phyloP scores from a whole-genome alignment of 495 filamentous ascomycete genomes.

The Chaetomium fimeti region DNA sequence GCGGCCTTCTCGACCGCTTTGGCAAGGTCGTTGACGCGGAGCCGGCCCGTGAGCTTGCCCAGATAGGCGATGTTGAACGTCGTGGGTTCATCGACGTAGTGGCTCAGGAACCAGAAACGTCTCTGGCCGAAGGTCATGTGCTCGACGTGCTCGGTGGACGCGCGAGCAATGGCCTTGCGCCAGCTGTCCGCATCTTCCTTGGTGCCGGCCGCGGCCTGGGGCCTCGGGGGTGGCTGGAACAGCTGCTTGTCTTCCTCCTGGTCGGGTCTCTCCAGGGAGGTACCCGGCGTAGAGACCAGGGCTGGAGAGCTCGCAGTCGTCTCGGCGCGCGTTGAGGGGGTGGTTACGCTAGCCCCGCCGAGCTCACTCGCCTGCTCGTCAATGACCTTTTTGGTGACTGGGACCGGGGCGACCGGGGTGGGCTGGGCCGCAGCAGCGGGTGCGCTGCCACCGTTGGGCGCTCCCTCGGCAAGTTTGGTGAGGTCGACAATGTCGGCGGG shows the following conservation, averaged over 20 bases:
- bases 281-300: background rate
- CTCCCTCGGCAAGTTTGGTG: background rate
- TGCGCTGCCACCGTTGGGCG: background rate
- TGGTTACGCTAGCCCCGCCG: background rate
- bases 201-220: background rate
- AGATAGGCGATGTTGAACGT: slow-evolving; percentile 38
- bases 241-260: slow-evolving; percentile 2
- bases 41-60: slow-evolving; percentile 30
- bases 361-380: background rate
- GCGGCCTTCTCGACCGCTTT: slow-evolving; percentile 36
- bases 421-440: background rate
- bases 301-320: background rate
- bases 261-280: background rate
- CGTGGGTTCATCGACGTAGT: slow-evolving; percentile 37
- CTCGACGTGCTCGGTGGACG: slow-evolving; percentile 1
- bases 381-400: background rate
- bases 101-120: slow-evolving; percentile 48
- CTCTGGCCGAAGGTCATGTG: slow-evolving; percentile 41
- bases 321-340: background rate
- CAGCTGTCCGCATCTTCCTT: background rate
- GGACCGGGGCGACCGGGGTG: background rate
- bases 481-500: background rate
- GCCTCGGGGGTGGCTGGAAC: background rate
- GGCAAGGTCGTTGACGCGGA: slow-evolving; percentile 30
- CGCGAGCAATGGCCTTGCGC: background rate